These are phyloP conservation scores for Neofusicoccum cordaticola DNA, from an alignment of 2,329 filamentous ascomycete species.

Conservation along the genomic window DNA sequence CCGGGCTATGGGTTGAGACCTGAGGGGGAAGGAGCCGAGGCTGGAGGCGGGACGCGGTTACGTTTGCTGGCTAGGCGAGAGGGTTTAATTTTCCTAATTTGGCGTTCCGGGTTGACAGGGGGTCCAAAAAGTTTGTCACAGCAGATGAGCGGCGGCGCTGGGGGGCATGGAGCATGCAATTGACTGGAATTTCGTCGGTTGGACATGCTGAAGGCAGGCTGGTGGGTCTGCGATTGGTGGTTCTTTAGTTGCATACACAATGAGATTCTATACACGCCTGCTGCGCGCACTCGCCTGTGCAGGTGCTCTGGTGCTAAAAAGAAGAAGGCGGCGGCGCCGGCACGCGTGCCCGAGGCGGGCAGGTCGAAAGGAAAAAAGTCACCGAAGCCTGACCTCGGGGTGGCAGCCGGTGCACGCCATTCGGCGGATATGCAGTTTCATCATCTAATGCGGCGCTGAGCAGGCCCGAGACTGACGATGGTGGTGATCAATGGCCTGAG, in stretches of 20 bases:
- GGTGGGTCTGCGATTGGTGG: neutral
- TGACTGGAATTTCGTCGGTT: slow-evolving; percentile 3
- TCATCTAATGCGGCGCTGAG: neutral
- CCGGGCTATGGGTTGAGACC: neutral
- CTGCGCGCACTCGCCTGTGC: too few species aligned
- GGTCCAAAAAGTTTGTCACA: slow-evolving; percentile 9
- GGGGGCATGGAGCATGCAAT: neutral
- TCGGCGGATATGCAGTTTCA: slow-evolving; percentile 1
- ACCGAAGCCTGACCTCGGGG: neutral
- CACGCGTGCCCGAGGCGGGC: neutral
- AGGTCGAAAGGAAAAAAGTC: neutral
- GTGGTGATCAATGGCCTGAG: slow-evolving; percentile 9
- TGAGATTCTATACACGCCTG: neutral
- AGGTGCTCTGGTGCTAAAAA: neutral
- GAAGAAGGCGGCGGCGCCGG: neutral
- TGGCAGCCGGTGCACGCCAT: neutral
- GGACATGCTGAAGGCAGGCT: neutral
- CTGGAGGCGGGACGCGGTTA: neutral
- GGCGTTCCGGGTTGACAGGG: neutral
- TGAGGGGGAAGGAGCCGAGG: neutral
- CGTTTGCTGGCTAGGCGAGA: slow-evolving; percentile 1
- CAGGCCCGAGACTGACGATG: neutral
- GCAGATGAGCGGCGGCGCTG: slow-evolving; percentile 6
- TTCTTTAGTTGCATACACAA: neutral
- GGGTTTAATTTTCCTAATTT: slow-evolving; percentile 9